Conservation (phyloP, 371 early-diverging fungal species). For the Rhizopus arrhizus region DNA sequence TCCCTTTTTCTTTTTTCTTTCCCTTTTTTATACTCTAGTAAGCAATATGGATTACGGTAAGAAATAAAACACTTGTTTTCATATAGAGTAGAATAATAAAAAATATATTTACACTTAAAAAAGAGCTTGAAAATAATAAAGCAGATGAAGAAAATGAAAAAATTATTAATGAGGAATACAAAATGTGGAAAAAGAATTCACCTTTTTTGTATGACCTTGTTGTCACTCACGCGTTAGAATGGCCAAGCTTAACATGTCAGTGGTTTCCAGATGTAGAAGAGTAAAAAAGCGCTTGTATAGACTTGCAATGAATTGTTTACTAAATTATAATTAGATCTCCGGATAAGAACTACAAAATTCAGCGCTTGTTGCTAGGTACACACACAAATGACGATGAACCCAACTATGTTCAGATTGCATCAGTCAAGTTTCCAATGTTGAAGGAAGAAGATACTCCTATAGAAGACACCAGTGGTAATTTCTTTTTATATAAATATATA, state of each 20-base stretch:
- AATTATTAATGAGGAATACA: conserved; percentile 95
- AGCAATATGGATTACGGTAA: conserved; percentile 29
- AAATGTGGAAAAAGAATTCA: conserved; percentile 99
- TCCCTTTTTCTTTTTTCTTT: conserved; percentile 2
- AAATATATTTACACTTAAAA: background rate
- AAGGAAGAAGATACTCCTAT: conserved; percentile 67
- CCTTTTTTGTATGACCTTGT: conserved; percentile 98
- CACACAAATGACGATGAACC: conserved; percentile 97
- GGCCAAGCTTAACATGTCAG: conserved; percentile 98
- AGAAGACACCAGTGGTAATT: conserved; percentile 66
- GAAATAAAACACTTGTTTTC: background rate
- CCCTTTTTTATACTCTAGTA: background rate
- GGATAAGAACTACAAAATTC: conserved; percentile 88
- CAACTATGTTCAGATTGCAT: conserved; percentile 95
- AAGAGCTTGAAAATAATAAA: conserved; percentile 23
- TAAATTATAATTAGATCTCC: conserved; percentile 62
- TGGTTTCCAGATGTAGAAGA: conserved; percentile 97
- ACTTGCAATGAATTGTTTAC: background rate
- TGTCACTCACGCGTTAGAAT: conserved; percentile 97
- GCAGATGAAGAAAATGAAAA: conserved; percentile 69
- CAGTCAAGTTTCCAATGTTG: conserved; percentile 86
- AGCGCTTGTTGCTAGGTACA: conserved; percentile 91
- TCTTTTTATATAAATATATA: conserved; percentile 33
- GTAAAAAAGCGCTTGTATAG: conserved; percentile 45
- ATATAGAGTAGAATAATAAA: background rate